These are phyloP conservation scores for Nigrospora sphaerica DNA, from an alignment of 2,329 filamentous ascomycete species.

Conservation along the genomic window DNA sequence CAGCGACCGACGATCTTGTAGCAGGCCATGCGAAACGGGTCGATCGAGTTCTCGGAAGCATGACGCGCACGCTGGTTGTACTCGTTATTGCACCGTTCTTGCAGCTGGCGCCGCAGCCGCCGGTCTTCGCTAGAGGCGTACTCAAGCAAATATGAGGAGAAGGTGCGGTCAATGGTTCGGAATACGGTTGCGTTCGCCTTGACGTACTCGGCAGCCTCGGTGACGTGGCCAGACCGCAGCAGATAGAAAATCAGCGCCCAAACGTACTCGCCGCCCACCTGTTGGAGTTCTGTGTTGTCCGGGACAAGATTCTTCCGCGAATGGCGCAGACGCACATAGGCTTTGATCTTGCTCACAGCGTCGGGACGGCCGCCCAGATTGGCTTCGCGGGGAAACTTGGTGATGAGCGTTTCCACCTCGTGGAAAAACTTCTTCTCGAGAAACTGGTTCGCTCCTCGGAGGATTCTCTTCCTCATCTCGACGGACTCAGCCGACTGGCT, in stretches of 20 bases:
- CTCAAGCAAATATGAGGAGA: conserved; percentile 77
- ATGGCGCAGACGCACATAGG: conserved; percentile 77
- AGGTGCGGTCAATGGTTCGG: conserved; percentile 83
- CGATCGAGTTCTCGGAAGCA: conserved; percentile 77
- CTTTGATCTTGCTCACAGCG: conserved; percentile 82
- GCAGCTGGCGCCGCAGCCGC: conserved; percentile 68
- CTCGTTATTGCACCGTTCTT: conserved; percentile 83
- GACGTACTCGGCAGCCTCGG: conserved; percentile 82
- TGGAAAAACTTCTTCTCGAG: conserved; percentile 75
- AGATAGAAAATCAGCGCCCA: conserved; percentile 96
- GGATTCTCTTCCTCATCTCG: conserved; percentile 68
- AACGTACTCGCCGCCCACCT: conserved; percentile 73
- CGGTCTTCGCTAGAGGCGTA: conserved; percentile 74
- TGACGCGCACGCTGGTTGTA: conserved; percentile 81
- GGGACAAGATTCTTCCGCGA: conserved; percentile 77
- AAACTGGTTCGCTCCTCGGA: conserved; percentile 71
- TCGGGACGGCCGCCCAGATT: conserved; percentile 85
- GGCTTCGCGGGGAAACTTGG: conserved; percentile 80
- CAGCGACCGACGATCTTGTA: conserved; percentile 93
- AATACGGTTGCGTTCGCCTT: conserved; percentile 73
- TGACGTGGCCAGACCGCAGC: conserved; percentile 74
- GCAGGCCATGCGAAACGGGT: conserved; percentile 93
- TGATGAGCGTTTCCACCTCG: conserved; percentile 70
- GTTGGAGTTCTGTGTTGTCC: conserved; percentile 74
- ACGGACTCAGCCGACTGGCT: conserved; percentile 56